Evolutionary conservation across 495 filamentous ascomycete genomes (phyloP), one percentile per base, ranked within the genome.

Genomic region (Aspergillus olivimuriae): DNA sequence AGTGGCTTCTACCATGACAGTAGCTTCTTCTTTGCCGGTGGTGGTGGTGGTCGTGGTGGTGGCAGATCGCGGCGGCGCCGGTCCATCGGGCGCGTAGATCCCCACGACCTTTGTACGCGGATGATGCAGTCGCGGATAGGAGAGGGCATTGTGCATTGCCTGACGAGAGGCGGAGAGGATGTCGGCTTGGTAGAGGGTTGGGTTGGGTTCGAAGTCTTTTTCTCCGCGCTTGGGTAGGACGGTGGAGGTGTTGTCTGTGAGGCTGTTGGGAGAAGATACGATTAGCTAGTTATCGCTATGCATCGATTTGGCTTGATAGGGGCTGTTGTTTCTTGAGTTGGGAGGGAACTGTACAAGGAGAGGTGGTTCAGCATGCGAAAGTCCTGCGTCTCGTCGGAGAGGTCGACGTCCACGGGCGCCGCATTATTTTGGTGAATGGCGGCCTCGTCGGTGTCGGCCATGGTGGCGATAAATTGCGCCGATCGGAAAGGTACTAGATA

Each of bases 181-280:
- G 39, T 75, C 65, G 49, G 80, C 77, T 63, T 98, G 92, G 42
- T 83, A 78, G 34, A 77, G 69, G 11, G 92, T 97, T 44, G 84
- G 87, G 61, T 97, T 87, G 11, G 86, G 78, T 64, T 96, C 92
- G 62, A 96, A 98, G 69, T 98, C 92, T 61, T 98, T 98, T 57
- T 92, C 86, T 37, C 92, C 92, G 44, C 86, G 84, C 47, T 79
- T 82, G 28, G 86, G 86, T 24, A 90, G 70, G 11, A 66, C 62
- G 5, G 65, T 47, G 33, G 68, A 53, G 19, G 65, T 47, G 28
- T 52, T 47, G 21, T 66, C 68, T 40, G 60, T 51, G 34, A 67
- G 43, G 19, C 62, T 66, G 43, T 3, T n/a, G n/a, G n/a, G n/a
- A n/a, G n/a, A n/a, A n/a, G n/a, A n/a, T n/a, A n/a, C n/a, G n/a